Evolutionary conservation across 345 rosid species (phyloP).

Genomic region (Carallia pectinifolia): DNA sequence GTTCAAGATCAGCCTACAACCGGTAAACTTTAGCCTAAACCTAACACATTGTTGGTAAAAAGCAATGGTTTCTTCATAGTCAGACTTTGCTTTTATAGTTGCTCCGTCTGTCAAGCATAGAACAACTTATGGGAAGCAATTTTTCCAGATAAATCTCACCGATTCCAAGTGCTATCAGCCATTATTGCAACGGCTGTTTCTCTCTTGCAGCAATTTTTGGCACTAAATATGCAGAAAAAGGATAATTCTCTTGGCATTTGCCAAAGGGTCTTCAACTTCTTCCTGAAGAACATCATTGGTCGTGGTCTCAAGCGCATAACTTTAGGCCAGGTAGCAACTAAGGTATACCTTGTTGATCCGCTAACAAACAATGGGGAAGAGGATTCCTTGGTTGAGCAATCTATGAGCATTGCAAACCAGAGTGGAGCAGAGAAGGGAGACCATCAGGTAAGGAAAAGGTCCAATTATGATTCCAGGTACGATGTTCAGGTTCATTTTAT

Average conservation of each 20-base stretch:
- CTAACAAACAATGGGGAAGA: background rate
- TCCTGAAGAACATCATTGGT: background rate
- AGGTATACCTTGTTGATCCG: background rate
- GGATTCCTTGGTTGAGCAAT: too few relatives aligned
- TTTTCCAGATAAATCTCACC: too few relatives aligned
- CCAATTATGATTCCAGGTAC: background rate
- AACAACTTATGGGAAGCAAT: too few relatives aligned
- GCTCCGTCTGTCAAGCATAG: too few relatives aligned
- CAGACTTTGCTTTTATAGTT: too few relatives aligned
- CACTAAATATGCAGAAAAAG: too few relatives aligned
- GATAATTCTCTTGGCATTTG: too few relatives aligned
- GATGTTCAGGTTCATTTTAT: background rate
- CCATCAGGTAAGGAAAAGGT: background rate
- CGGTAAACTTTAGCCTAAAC: too few relatives aligned
- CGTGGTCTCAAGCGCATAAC: background rate
- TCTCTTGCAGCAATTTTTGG: too few relatives aligned
- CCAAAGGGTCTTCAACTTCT: background rate
- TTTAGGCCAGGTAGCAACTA: background rate
- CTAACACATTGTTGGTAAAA: too few relatives aligned
- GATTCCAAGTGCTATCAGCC: background rate
- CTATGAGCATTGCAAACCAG: background rate
- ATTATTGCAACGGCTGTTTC: background rate
- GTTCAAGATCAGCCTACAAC: too few relatives aligned
- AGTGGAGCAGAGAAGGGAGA: background rate
- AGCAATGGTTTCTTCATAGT: too few relatives aligned